A percentile compares a stretch with the other conserved stretches of the same genome.
phyloP scores from a whole-genome alignment of 352 stramenopile species.

The Phytophthora sp. region DNA sequence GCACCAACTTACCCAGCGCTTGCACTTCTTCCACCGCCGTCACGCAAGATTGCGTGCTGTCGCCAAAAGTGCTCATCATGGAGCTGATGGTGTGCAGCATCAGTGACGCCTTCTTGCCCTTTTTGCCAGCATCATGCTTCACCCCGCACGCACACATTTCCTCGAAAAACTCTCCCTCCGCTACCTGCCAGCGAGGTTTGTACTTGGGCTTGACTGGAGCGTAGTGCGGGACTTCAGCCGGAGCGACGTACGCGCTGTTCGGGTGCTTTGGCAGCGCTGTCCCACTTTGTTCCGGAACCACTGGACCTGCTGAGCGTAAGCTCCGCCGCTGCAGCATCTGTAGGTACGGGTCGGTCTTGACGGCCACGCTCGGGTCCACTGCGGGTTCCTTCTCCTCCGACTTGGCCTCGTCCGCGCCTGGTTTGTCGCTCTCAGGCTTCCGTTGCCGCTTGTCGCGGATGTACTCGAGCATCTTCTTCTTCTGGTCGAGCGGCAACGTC shows the following conservation, averaged over 20 bases:
- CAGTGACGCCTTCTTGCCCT: conserved; percentile 43
- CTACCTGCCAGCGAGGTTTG: conserved; percentile 71
- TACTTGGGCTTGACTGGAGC: conserved; percentile 37
- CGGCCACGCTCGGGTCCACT: conserved; percentile 20
- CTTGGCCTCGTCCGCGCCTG: conserved; percentile 1
- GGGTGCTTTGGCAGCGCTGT: conserved; percentile 33
- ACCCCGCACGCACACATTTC: conserved; percentile 60
- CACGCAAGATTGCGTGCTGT: conserved; percentile 60
- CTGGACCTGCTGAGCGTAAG: conserved; percentile 30
- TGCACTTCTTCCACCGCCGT: conserved; percentile 68
- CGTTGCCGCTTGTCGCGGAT: conserved; percentile 69
- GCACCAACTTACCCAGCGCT: conserved; percentile 38
- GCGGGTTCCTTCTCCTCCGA: conserved; percentile 11
- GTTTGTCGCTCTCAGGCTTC: conserved; percentile 18
- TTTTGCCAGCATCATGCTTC: conserved; percentile 50
- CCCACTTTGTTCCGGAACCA: background rate
- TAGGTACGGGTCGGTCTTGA: conserved; percentile 75
- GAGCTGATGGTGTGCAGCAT: conserved; percentile 69
- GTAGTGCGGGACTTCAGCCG: conserved; percentile 57
- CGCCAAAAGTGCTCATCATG: conserved; percentile 89
- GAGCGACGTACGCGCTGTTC: conserved; percentile 69
- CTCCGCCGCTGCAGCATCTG: conserved; percentile 81
- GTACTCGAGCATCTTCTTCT: conserved; percentile 82
- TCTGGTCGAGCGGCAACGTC: conserved; percentile 74
- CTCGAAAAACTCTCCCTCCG: conserved; percentile 78